Evolutionary conservation across 140 eudicot species (phyloP), one percentile per base, ranked within the genome.

Genomic region (Erigeron philadelphicus): DNA sequence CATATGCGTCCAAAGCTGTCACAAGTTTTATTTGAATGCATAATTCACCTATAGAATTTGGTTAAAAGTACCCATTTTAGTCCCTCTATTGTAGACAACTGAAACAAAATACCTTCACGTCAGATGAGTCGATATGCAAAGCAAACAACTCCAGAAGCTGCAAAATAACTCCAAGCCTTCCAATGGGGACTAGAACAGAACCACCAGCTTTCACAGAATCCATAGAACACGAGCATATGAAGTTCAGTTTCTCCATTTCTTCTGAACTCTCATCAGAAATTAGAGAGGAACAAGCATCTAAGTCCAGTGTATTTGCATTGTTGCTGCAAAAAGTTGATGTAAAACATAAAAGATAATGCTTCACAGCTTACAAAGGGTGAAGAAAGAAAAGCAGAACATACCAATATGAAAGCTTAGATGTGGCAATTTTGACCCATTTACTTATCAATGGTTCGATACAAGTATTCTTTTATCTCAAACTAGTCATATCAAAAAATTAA

Each of bases 121-220:
- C 71, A 47, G 84, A 73, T 61, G 95, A 81, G 38, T 83, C 79
- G 2, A 88, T 72, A 38, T 78, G 79, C 73, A 69, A 19, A 64
- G 92, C 75, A 35, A 92, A 61, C 56, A 67, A 82, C 75, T 92
- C 98, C 81, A 92, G 70, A 67, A 92, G 81, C 82, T 88, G 96
- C 83, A 92, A 68, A 58, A 92, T n/a, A 19, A 84, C 78, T 66
- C 86, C 88, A 70, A 88, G 76, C 52, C 87, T 83, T 59, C 95
- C 96, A 53, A 83, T 77, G 43, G 98, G 95, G 73, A 92, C 80
- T 46, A 92, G 50, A 47, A 92, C 96, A 25, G 98, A 92, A 62
- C 98, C 96, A 67, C 96, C 96, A 25, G 85, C 72, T 64, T 74
- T 80, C 53, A 86, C 63, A 65, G 96, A 84, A 47, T 86, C 82